Evolutionary conservation across 2,329 filamentous ascomycete species (phyloP).

Genomic region (Trichoderma semiorbis): DNA sequence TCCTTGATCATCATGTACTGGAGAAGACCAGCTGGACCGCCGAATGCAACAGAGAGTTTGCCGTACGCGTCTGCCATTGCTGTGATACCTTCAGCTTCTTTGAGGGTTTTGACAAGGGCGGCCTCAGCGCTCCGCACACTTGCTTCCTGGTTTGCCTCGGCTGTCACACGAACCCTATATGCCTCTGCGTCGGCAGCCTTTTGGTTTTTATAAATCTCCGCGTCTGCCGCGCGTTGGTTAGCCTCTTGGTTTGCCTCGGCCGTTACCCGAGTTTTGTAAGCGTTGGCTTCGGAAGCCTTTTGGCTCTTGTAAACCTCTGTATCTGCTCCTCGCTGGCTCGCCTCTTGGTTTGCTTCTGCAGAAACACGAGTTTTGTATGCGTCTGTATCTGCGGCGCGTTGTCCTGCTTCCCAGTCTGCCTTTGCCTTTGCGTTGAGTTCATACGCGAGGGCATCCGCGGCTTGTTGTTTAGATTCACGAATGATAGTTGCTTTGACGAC

Average conservation of each 20-base stretch:
- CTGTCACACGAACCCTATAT: conserved; percentile 57
- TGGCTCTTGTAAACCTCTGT: not conserved
- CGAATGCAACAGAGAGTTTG: conserved; percentile 67
- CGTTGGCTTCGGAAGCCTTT: not conserved
- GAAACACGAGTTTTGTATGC: conserved; percentile 57
- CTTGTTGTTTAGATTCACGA: conserved; percentile 65
- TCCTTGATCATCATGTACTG: conserved; percentile 88
- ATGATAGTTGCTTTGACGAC: conserved; percentile 73
- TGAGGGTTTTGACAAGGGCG: conserved; percentile 56
- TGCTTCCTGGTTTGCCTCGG: conserved; percentile 51
- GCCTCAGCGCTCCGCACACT: conserved; percentile 49
- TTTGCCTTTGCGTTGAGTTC: conserved; percentile 57
- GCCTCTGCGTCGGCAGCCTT: conserved; percentile 32
- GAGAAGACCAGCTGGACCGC: conserved; percentile 72
- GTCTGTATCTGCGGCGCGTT: conserved; percentile 49
- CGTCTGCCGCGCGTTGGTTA: not conserved
- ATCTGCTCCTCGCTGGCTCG: not conserved
- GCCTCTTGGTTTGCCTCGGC: not conserved
- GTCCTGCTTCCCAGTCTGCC: conserved; percentile 53
- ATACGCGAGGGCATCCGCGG: conserved; percentile 63
- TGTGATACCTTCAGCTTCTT: conserved; percentile 71
- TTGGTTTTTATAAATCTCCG: not conserved
- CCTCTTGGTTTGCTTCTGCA: conserved; percentile 37
- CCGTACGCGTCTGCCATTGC: conserved; percentile 81
- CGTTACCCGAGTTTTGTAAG: not conserved